A percentile compares a stretch with the other conserved stretches of the same genome.
Conservation (phyloP, 352 stramenopile genomes). For the Phytophthora citricola region DNA sequence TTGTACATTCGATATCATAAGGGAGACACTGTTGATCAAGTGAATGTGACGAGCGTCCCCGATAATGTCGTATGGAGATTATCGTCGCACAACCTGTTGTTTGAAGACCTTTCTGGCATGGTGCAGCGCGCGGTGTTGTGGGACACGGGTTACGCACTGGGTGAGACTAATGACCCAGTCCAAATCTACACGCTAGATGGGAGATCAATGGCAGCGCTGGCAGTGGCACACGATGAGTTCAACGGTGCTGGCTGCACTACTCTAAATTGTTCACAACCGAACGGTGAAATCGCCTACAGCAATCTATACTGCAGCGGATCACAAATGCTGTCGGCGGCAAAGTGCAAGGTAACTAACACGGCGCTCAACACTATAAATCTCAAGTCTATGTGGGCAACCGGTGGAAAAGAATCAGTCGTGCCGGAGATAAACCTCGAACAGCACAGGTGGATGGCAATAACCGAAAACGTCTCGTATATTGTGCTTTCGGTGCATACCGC, state of each 20-base stretch:
- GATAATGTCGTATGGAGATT: neutral
- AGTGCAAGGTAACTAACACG: neutral
- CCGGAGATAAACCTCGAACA: too few relatives aligned
- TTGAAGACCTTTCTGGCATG: conserved; percentile 5
- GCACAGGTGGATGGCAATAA: too few relatives aligned
- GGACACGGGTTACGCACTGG: conserved; percentile 11
- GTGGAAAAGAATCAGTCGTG: conserved; percentile 1
- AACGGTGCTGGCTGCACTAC: neutral
- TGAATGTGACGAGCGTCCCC: conserved; percentile 3
- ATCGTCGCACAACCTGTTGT: neutral
- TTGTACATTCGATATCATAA: conserved; percentile 16
- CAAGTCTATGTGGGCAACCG: neutral
- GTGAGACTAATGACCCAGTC: neutral
- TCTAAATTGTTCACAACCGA: conserved; percentile 4
- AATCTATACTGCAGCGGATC: neutral
- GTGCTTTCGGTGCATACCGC: too few relatives aligned
- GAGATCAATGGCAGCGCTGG: neutral
- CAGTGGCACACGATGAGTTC: neutral
- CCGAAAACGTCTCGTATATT: too few relatives aligned
- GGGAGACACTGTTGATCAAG: neutral
- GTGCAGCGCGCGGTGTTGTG: conserved; percentile 22
- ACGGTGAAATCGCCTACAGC: conserved; percentile 2
- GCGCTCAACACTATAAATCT: neutral
- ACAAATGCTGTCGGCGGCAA: conserved; percentile 5
- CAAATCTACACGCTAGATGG: neutral